These are phyloP conservation scores for Anethum foeniculum DNA, from an alignment of 140 eudicot species.

Conservation along the genomic window DNA sequence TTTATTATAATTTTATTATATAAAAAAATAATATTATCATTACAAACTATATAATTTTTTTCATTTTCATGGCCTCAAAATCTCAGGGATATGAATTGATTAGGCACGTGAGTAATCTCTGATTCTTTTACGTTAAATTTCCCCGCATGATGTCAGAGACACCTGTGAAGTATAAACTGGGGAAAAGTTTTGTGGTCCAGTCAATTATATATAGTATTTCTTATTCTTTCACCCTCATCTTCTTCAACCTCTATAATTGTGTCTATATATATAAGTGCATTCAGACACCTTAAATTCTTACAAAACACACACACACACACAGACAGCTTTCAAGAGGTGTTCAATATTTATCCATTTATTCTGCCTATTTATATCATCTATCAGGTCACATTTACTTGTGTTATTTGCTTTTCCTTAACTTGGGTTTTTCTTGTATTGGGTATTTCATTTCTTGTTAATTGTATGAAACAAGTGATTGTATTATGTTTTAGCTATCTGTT, in stretches of 20 bases:
- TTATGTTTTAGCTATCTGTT: background rate
- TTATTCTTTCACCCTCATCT: background rate
- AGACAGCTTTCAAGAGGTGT: background rate
- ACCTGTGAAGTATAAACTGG: background rate
- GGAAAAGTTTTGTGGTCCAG: background rate
- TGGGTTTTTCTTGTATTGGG: slow-evolving; percentile 3
- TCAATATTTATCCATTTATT: background rate
- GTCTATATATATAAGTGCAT: background rate
- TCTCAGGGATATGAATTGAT: background rate
- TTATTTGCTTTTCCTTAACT: background rate
- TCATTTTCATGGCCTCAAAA: too few relatives aligned
- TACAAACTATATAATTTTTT: too few relatives aligned
- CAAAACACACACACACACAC: background rate
- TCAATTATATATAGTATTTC: background rate
- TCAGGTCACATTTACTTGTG: background rate
- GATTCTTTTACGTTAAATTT: background rate
- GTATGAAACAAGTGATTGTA: background rate
- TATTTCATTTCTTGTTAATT: background rate
- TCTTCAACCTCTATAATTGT: background rate
- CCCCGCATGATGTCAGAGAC: background rate
- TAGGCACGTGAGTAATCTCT: background rate
- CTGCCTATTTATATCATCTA: background rate
- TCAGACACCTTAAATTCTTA: background rate
- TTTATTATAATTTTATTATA: too few relatives aligned
- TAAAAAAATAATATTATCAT: too few relatives aligned